Evolutionary conservation across 306 rosid genomes (phyloP), one percentile per base, ranked within the genome.

Genomic region (Luffa acutangula): DNA sequence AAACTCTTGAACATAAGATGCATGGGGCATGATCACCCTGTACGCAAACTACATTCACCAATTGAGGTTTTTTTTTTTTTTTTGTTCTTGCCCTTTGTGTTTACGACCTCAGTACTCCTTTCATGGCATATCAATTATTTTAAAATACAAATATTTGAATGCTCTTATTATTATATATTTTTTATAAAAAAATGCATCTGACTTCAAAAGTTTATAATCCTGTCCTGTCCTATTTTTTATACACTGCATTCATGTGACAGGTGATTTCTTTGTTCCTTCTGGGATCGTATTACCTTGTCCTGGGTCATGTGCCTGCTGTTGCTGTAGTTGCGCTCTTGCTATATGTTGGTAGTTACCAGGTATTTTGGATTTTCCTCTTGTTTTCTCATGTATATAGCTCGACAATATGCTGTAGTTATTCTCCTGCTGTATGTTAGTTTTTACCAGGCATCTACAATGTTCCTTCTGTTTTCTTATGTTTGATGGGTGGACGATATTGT

Each of bases 321-420:
- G 99, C 99, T 82, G 98, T 95, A 59, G 81, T 85, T 82, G 94
- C 96, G 71, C 86, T 95, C 85, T 90, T 95, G 72, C 81, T 91
- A 51, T 95, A 93, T 41, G 99, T 95, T 48, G 97, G 99, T 51
- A 85, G 93, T 83, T 95, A 95, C 85, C 99, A 95, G 99, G 99
- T 95, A 89, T 83, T 60, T 64, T 62, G 12, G 52, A 42, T 34
- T 79, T 49, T 36, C 57, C 54, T 31, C 78, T 42, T 82, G 85
- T 59, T 82, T 39, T 77, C 43, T 49, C 39, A 15, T 73, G 60
- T 73, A 7, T 31, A 25, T 46, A 59, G 59, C 77, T 49, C 14
- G 18, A 21, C 77, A 72, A 72, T 46, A 49, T 72, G 57, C 4
- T 72, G 12, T 25, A 46, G 58, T 46, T 72, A 31, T 46, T 41